Evolutionary conservation across 225 moss, liverwort and hornwort species (phyloP).

Genomic region (Lunularia cruciata): DNA sequence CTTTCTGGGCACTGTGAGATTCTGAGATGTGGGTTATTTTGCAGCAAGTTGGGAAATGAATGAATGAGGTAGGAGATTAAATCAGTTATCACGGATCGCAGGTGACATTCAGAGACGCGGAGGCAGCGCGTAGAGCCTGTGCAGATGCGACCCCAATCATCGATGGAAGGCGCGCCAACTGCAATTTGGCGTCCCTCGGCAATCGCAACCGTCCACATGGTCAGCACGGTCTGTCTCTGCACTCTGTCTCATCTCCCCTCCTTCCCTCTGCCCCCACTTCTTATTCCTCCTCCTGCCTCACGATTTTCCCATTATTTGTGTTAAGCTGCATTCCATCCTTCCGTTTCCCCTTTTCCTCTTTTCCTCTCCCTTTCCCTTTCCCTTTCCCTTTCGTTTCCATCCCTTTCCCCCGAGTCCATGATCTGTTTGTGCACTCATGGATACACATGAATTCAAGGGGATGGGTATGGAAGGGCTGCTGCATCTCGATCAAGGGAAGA

Average conservation of each 20-base stretch:
- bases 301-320: constrained; percentile 5
- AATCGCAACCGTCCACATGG: constrained; percentile 94
- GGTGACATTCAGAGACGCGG: constrained; percentile 98
- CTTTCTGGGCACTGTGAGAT: background rate
- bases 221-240: constrained; percentile 74
- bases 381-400: background rate
- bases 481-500: constrained; percentile 6
- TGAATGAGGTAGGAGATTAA: too few species aligned
- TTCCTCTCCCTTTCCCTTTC: background rate
- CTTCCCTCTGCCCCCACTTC: background rate
- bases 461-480: constrained; percentile 2
- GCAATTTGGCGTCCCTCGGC: constrained; percentile 97
- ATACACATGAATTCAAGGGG: constrained; percentile 11
- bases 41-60: too few species aligned
- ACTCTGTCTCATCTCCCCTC: constrained; percentile 4
- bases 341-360: background rate
- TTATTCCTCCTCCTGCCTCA: background rate
- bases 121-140: constrained; percentile 94
- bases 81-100: constrained; percentile 49
- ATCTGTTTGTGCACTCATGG: constrained; percentile 9
- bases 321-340: constrained; percentile 15
- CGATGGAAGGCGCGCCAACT: constrained; percentile 99
- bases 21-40: constrained; percentile 11
- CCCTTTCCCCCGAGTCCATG: constrained; percentile 1
- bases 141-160: constrained; percentile 94